Evolutionary conservation across 495 filamentous ascomycete genomes (phyloP).

Genomic region (Trichoderma gamsii): DNA sequence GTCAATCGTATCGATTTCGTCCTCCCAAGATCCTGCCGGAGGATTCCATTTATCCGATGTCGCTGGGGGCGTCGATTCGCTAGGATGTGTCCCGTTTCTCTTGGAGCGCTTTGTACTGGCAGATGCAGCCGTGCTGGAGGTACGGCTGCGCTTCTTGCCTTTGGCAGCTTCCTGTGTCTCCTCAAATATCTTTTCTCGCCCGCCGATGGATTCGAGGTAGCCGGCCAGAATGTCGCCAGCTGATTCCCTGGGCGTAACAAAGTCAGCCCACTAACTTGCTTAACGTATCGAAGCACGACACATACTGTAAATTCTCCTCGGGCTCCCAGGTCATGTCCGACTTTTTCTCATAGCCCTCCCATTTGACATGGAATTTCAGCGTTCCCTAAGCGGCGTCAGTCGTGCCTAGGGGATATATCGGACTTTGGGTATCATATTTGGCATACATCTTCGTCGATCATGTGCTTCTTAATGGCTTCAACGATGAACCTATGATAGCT

Average conservation of each 20-base stretch:
- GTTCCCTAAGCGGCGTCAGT: constrained; percentile 26
- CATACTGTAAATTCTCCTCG: constrained; percentile 51
- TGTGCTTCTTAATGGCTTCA: constrained; percentile 50
- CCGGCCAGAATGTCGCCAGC: constrained; percentile 39
- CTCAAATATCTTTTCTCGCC: constrained; percentile 47
- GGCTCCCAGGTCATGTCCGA: constrained; percentile 56
- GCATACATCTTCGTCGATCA: constrained; percentile 44
- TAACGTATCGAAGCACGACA: not conserved
- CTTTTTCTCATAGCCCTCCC: constrained; percentile 56
- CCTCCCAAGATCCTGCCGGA: constrained; percentile 53
- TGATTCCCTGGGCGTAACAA: constrained; percentile 31
- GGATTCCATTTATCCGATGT: constrained; percentile 42
- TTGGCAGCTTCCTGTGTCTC: constrained; percentile 34
- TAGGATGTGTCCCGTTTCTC: constrained; percentile 34
- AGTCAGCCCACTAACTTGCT: not conserved
- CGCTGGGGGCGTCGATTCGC: constrained; percentile 31
- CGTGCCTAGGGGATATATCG: not conserved
- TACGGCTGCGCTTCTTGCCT: constrained; percentile 42
- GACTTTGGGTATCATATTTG: not conserved
- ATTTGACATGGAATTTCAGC: constrained; percentile 51
- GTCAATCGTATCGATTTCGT: constrained; percentile 48
- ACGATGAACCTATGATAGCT: constrained; percentile 43
- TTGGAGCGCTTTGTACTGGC: constrained; percentile 32
- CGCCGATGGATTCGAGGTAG: constrained; percentile 43
- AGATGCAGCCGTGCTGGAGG: constrained; percentile 26